Base-by-base conservation (phyloP, 129 eudicot species). In the Artemisia argyi region DNA sequence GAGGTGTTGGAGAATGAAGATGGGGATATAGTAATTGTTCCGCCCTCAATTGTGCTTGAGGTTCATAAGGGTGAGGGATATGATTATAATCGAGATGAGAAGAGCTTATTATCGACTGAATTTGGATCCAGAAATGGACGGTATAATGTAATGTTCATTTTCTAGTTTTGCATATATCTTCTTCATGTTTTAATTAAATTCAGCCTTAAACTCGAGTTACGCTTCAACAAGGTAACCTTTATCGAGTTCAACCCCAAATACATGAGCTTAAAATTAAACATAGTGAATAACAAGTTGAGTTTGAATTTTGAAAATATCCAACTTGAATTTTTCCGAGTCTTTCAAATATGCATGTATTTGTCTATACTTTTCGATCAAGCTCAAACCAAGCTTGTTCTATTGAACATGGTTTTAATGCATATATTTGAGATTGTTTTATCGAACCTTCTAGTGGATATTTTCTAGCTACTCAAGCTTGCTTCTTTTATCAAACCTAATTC, bases 61-160 rank as follows among this genome's bases (percentile, higher is more conserved):
- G 65, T 28, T 63, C 60, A 44, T 13, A 71, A 46, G 56, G 72
- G 69, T 2, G 86, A 46, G 60, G 42, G 17, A 13, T 30, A 65
- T 46, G 88, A 32, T 68, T 42, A 39, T 32, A 46, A 48, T 11
- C 76, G 65, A 64, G 75, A 78, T 11, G 83, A 71, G 74, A 75
- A 65, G 83, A 74, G 76, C 53, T 20, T 48, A 7, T 39, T 39
- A 68, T 56, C 69, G 2, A 62, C 80, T 3, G 75, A 74, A 57
- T 83, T 83, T 51, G 82, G 81, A 30, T 83, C 86, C 11, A 75
- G 80, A 51, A 87, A 87, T 76, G 86, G 91, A 83, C 91, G 94
- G 90, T 90, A 87, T 83, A 90, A 90, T 87, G 97, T 90, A 90
- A 90, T 89, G 78, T 73, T 78, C 81, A 50, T 47, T 76, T 53